These are phyloP conservation scores for Aspergillus affinis DNA, from an alignment of 495 filamentous ascomycete genomes.

Conservation along the genomic window DNA sequence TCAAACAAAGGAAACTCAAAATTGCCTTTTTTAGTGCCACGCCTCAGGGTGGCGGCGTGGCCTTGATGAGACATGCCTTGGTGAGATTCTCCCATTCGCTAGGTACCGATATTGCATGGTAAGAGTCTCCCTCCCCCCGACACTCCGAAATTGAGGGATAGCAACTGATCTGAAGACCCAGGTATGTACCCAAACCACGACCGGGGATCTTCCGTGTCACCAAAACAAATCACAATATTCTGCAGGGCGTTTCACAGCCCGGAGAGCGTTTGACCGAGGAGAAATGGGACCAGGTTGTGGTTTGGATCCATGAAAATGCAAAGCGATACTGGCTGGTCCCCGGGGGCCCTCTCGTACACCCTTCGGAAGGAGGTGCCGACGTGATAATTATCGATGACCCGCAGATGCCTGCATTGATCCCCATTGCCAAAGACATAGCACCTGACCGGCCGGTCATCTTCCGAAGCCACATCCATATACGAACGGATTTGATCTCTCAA, in stretches of 20 bases:
- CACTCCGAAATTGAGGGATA: neutral
- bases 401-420: conserved; percentile 83
- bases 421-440: conserved; percentile 68
- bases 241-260: conserved; percentile 74
- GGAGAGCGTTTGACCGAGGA: conserved; percentile 60
- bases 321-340: conserved; percentile 71
- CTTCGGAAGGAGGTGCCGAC: conserved; percentile 73
- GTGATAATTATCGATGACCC: conserved; percentile 82
- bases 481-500: conserved; percentile 66
- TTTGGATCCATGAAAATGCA: conserved; percentile 80
- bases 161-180: conserved; percentile 20
- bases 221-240: conserved; percentile 90
- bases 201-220: conserved; percentile 85
- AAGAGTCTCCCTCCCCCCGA: conserved; percentile 27
- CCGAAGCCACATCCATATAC: conserved; percentile 81
- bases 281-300: conserved; percentile 58
- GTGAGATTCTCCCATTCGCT: conserved; percentile 68
- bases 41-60: conserved; percentile 84
- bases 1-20: conserved; percentile 66
- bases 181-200: conserved; percentile 79
- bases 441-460: conserved; percentile 77
- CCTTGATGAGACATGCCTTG: conserved; percentile 84
- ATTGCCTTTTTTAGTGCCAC: conserved; percentile 86
- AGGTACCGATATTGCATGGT: conserved; percentile 76
- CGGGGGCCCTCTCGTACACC: conserved; percentile 66